These are phyloP conservation scores for Sarocladium brachiariae DNA, from an alignment of 2,329 filamentous ascomycete genomes.

Conservation along the genomic window DNA sequence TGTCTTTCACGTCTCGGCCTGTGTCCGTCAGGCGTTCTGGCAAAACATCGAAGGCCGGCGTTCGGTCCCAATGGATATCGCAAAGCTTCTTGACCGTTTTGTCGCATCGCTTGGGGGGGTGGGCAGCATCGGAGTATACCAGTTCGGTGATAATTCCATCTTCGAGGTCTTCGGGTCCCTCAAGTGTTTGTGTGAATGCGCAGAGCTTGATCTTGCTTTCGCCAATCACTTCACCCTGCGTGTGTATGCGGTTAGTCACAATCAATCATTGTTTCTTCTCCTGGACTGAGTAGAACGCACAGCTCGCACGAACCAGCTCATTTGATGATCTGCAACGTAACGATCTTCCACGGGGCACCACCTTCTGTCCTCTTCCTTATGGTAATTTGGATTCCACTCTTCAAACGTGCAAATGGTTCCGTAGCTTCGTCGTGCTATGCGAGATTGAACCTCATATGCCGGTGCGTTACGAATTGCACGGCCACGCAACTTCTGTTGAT, in stretches of 20 bases:
- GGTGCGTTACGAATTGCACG: not conserved
- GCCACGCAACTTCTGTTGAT: not conserved
- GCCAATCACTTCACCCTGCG: not conserved
- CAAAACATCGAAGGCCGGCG: conserved; percentile 5
- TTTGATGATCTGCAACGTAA: not conserved
- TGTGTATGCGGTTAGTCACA: not conserved
- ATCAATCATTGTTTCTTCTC: not conserved
- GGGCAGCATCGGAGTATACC: not conserved
- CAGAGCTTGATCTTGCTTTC: conserved; percentile 5
- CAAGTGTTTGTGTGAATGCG: not conserved
- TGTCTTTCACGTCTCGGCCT: not conserved
- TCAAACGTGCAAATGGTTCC: not conserved
- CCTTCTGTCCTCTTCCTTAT: not conserved
- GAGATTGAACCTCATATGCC: not conserved
- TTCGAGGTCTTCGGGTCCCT: not conserved
- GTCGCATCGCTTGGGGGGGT: not conserved
- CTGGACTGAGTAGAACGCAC: not conserved
- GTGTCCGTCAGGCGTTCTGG: not conserved
- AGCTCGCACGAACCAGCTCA: conserved; percentile 11
- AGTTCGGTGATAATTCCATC: not conserved
- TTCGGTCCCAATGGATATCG: conserved; percentile 11
- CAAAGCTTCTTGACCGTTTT: conserved; percentile 9
- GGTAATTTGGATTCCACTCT: not conserved
- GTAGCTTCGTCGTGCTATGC: conserved; percentile 10
- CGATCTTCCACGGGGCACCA: not conserved